A percentile compares a stretch with the other conserved stretches of the same genome.
Conservation (phyloP, 768 basidiomycete species). For the Heimioporus sp. region DNA sequence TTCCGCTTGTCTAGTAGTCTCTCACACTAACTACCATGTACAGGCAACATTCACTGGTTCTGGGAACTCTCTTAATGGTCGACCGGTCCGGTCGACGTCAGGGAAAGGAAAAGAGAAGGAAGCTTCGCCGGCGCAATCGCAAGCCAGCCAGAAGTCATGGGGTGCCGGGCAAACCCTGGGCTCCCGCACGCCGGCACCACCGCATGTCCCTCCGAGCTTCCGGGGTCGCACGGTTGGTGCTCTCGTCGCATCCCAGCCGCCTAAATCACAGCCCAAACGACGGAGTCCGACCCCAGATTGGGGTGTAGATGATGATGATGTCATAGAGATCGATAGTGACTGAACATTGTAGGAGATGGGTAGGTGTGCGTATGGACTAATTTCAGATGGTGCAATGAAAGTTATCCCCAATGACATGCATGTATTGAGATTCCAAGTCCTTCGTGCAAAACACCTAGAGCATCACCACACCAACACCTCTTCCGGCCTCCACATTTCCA, state of each 20-base stretch:
- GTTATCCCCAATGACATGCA: no score
- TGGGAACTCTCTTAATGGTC: constrained; percentile 66
- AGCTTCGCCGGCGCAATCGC: constrained; percentile 32
- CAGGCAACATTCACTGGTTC: constrained; percentile 59
- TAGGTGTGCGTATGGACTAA: constrained; percentile 1
- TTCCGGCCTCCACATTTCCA: constrained; percentile 56
- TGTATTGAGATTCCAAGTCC: not conserved
- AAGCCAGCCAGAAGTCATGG: constrained; percentile 36
- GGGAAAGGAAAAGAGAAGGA: constrained; percentile 57
- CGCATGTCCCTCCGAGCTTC: constrained; percentile 33
- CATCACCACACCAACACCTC: constrained; percentile 93
- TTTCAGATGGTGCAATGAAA: no score
- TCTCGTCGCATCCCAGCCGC: constrained; percentile 45
- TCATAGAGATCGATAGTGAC: constrained; percentile 85
- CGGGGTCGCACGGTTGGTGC: constrained; percentile 41
- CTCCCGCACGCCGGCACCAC: constrained; percentile 18
- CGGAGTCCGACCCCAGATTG: constrained; percentile 77
- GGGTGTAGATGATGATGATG: constrained; percentile 82
- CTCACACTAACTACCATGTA: not conserved
- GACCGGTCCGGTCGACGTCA: constrained; percentile 34
- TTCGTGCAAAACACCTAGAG: constrained; percentile 42
- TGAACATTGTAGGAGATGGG: constrained; percentile 26
- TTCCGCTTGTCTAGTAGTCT: not conserved
- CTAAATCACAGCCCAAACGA: constrained; percentile 37
- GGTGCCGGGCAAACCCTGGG: constrained; percentile 53